phyloP scores from a whole-genome alignment of 2,329 filamentous ascomycete species.

The Ophiostoma himal-ulmi region DNA sequence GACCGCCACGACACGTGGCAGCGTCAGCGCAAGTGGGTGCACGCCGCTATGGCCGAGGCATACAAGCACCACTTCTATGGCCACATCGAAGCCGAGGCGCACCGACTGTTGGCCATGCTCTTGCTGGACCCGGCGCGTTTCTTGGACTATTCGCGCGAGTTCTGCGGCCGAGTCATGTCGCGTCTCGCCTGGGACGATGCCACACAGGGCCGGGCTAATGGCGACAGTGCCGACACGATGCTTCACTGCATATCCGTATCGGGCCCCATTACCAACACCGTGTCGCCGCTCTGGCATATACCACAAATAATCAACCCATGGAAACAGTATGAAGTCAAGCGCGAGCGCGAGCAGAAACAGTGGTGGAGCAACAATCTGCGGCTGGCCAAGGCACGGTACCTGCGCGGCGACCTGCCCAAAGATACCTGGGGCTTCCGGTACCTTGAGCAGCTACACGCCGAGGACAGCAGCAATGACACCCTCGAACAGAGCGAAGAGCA shows the following conservation, averaged over 20 bases:
- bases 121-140: conserved; percentile 43
- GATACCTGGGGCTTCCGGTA: conserved; percentile 48
- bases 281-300: conserved; percentile 45
- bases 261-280: conserved; percentile 45
- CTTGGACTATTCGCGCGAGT: conserved; percentile 42
- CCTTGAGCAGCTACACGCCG: conserved; percentile 38
- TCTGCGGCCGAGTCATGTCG: conserved; percentile 47
- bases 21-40: conserved; percentile 46
- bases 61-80: conserved; percentile 42
- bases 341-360: conserved; percentile 39
- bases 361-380: conserved; percentile 44
- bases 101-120: conserved; percentile 42
- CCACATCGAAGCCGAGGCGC: conserved; percentile 44
- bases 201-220: conserved; percentile 41
- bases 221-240: conserved; percentile 43
- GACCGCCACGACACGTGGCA: conserved; percentile 47
- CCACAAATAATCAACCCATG: conserved; percentile 43
- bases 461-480: conserved; percentile 35
- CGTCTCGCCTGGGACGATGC: conserved; percentile 47
- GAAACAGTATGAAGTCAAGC: conserved; percentile 42
- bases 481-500: conserved; percentile 40
- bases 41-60: conserved; percentile 41
- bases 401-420: conserved; percentile 37
- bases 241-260: conserved; percentile 49
- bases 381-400: conserved; percentile 39